Evolutionary conservation across 2,329 filamentous ascomycete species (phyloP).

Genomic region (Thelonectria rubi): DNA sequence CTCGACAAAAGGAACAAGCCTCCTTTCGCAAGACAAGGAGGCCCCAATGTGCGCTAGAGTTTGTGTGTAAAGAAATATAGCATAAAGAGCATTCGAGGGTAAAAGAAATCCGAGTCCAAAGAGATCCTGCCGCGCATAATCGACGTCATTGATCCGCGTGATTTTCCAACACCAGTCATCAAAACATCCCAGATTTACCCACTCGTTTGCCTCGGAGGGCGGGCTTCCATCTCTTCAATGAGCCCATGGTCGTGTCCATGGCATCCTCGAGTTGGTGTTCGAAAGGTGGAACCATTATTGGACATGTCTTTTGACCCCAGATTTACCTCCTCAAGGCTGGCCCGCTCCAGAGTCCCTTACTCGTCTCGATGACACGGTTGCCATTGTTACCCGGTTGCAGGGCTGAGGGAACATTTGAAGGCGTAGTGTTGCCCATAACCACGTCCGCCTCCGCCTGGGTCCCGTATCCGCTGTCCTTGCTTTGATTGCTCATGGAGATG

Average conservation of each 20-base stretch:
- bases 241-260: neutral
- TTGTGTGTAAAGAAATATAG: conserved; percentile 4
- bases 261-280: neutral
- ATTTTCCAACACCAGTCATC: neutral
- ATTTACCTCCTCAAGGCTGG: conserved; percentile 41
- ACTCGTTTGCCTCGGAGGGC: neutral
- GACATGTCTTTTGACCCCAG: neutral
- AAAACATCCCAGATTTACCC: conserved; percentile 13
- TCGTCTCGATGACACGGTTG: conserved; percentile 69
- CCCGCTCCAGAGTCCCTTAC: conserved; percentile 68
- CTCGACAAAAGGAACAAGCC: neutral
- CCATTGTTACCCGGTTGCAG: conserved; percentile 64
- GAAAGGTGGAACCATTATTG: conserved; percentile 4
- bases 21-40: neutral
- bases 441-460: conserved; percentile 52
- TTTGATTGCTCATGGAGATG: conserved; percentile 48
- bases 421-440: conserved; percentile 57
- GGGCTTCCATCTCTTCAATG: conserved; percentile 11
- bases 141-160: conserved; percentile 1
- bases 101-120: conserved; percentile 8
- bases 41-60: neutral
- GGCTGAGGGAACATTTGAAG: conserved; percentile 55
- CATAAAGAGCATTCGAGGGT: conserved; percentile 4
- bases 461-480: conserved; percentile 60
- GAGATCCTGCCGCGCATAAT: conserved; percentile 16